Conservation (phyloP, 176 grass and related monocot genomes). For the Carex kokanica region DNA sequence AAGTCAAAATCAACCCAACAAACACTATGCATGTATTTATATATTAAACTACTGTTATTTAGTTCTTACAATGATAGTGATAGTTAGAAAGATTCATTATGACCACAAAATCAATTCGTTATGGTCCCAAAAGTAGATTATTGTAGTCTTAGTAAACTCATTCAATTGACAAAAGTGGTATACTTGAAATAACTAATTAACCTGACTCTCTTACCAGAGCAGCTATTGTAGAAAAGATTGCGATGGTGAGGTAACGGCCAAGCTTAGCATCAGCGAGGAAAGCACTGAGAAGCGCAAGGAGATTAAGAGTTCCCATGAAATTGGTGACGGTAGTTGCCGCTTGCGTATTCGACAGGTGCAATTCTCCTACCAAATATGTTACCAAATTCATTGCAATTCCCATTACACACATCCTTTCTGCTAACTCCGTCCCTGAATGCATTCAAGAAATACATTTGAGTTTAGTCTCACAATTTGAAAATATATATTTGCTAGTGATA, state of each 20-base stretch:
- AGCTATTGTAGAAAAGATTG: constrained; percentile 41
- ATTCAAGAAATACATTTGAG: not conserved
- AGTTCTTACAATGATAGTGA: constrained; percentile 5
- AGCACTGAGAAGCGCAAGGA: constrained; percentile 57
- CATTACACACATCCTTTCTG: constrained; percentile 79
- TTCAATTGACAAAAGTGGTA: not conserved
- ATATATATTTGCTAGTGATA: not conserved
- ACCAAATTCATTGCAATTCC: constrained; percentile 78
- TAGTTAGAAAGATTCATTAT: not conserved
- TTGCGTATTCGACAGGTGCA: constrained; percentile 56
- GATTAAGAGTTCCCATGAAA: constrained; percentile 69
- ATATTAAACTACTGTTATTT: not conserved
- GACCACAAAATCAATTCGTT: not conserved
- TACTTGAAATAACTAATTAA: not conserved
- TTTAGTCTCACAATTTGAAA: not conserved
- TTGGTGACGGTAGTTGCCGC: constrained; percentile 63
- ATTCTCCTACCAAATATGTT: constrained; percentile 47
- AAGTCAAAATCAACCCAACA: not conserved
- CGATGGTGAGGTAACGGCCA: constrained; percentile 61
- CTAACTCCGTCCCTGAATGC: constrained; percentile 51
- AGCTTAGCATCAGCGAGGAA: constrained; percentile 72
- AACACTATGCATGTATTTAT: not conserved
- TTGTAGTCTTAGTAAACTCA: not conserved
- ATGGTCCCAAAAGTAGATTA: not conserved
- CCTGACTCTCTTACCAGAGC: constrained; percentile 25